Evolutionary conservation across 2,329 filamentous ascomycete species (phyloP).

Genomic region (Colletotrichum ledebouriae): DNA sequence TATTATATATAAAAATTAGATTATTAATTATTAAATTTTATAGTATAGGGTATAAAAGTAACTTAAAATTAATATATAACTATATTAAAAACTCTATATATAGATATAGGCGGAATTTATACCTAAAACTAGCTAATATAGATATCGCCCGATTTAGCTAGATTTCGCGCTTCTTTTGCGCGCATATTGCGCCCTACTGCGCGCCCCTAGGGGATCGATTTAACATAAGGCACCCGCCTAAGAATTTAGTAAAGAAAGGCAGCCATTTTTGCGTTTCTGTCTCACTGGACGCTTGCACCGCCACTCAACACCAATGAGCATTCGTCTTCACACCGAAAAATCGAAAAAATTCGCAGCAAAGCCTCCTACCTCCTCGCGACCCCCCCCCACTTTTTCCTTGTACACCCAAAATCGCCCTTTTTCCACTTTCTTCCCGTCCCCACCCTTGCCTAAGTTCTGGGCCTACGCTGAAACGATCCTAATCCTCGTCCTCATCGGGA

Average conservation of each 20-base stretch:
- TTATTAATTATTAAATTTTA: too few species aligned
- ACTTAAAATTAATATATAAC: too few species aligned
- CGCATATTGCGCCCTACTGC: too few species aligned
- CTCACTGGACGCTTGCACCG: slow-evolving; percentile 38
- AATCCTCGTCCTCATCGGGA: slow-evolving; percentile 4
- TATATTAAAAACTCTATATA: too few species aligned
- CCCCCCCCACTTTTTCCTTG: slow-evolving; percentile 11
- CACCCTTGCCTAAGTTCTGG: slow-evolving; percentile 21
- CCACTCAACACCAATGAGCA: slow-evolving; percentile 33
- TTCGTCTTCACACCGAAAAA: slow-evolving; percentile 27
- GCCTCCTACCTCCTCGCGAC: slow-evolving; percentile 19
- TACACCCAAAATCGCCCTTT: slow-evolving; percentile 21
- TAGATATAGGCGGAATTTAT: too few species aligned
- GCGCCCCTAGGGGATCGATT: too few species aligned
- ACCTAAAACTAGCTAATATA: too few species aligned
- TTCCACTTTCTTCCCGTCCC: slow-evolving; percentile 35
- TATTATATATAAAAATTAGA: too few species aligned
- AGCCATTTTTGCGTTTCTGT: slow-evolving; percentile 33
- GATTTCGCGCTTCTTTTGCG: too few species aligned
- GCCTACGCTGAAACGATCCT: slow-evolving; percentile 17
- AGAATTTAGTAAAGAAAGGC: slow-evolving; percentile 26
- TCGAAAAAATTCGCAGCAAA: slow-evolving; percentile 29
- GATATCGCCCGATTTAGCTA: too few species aligned
- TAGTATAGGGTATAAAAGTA: too few species aligned
- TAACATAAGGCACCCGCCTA: slow-evolving; percentile 28